phyloP scores from a whole-genome alignment of 371 early-diverging fungal genomes.

The Massospora cicadina region DNA sequence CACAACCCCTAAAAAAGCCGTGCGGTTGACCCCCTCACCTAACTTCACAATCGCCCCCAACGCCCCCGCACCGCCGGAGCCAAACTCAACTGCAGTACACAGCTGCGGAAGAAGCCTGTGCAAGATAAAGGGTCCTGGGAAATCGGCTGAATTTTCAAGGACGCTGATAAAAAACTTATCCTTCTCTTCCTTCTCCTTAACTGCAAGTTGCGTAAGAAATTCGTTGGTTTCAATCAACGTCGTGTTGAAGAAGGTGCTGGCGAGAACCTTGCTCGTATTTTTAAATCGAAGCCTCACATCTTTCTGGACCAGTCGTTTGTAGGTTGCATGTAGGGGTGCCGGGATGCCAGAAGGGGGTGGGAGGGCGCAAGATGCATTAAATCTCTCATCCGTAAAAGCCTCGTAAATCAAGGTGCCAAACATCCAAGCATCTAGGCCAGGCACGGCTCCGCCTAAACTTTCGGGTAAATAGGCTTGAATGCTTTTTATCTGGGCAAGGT shows the following conservation, averaged over 20 bases:
- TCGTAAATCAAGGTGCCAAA: background rate
- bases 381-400: background rate
- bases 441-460: background rate
- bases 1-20: constrained; percentile 51
- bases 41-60: constrained; percentile 69
- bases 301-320: background rate
- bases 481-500: background rate
- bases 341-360: background rate
- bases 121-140: constrained; percentile 70
- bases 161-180: background rate
- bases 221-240: background rate
- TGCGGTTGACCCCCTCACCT: constrained; percentile 42
- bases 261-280: background rate
- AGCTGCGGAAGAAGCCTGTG: constrained; percentile 83
- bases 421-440: background rate
- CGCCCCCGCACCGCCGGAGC: constrained; percentile 72
- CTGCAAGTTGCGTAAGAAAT: background rate
- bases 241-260: background rate
- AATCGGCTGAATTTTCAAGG: constrained; percentile 23
- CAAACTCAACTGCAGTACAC: constrained; percentile 76
- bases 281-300: background rate
- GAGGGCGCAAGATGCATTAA: background rate
- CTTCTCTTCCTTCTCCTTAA: constrained; percentile 1
- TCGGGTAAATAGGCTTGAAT: background rate
- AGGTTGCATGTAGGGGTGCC: background rate